Percentiles rank a stretch among this genome's conserved stretches.
phyloP scores from a whole-genome alignment of 257 asterid species.

The Nicotiana benthamiana region DNA sequence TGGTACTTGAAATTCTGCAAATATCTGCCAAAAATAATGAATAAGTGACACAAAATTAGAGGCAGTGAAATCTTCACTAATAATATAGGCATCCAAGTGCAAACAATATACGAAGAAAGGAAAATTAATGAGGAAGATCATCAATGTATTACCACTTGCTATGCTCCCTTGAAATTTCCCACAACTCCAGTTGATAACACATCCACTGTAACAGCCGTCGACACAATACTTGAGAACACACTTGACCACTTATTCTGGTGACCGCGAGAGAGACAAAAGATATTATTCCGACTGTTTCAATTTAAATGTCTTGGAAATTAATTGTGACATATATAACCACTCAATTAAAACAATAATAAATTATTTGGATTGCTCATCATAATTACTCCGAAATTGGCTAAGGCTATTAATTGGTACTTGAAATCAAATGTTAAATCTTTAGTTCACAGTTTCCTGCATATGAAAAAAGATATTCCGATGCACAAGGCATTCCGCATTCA shows the following conservation, averaged over 20 bases:
- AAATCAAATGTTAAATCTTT: background rate
- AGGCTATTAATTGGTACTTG: background rate
- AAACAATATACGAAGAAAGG: background rate
- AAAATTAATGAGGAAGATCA: background rate
- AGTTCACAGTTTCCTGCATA: background rate
- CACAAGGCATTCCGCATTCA: no score
- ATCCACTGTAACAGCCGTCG: conserved; percentile 23
- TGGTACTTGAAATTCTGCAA: conserved; percentile 45
- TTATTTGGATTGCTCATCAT: background rate
- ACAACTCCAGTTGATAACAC: conserved; percentile 27
- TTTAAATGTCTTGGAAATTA: background rate
- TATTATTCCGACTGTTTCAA: no score
- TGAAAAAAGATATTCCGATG: no score
- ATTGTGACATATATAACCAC: background rate
- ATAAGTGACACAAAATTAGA: background rate
- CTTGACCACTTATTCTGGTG: conserved; percentile 36
- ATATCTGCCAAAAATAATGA: conserved; percentile 18
- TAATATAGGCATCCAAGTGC: background rate
- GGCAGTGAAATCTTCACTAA: background rate
- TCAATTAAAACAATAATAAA: background rate
- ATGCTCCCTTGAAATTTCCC: conserved; percentile 28
- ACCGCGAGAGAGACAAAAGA: background rate
- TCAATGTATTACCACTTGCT: conserved; percentile 25
- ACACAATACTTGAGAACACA: conserved; percentile 32
- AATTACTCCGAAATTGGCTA: background rate